Evolutionary conservation across 2,329 filamentous ascomycete genomes (phyloP).

Genomic region (Fusarium caatingaense): DNA sequence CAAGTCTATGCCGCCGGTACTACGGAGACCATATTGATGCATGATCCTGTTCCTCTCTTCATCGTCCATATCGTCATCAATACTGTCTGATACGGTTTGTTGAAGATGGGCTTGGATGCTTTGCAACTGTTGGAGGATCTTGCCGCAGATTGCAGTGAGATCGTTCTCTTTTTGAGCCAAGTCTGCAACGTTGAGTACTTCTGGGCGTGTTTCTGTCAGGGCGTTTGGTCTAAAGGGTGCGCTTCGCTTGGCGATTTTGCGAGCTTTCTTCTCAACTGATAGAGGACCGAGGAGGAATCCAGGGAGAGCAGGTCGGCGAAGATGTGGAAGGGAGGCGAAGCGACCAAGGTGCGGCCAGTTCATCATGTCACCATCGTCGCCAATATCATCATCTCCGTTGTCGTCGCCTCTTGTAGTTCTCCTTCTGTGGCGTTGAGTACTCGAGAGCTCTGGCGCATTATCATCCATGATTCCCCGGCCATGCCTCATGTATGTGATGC

Average conservation of each 20-base stretch:
- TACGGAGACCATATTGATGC: constrained; percentile 72
- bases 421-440: constrained; percentile 61
- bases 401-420: constrained; percentile 57
- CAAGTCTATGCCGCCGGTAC: constrained; percentile 78
- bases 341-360: constrained; percentile 89
- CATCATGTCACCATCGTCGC: constrained; percentile 79
- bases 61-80: constrained; percentile 61
- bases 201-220: constrained; percentile 77
- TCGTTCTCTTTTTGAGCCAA: constrained; percentile 83
- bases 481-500: constrained; percentile 85
- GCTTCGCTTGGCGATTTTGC: constrained; percentile 76
- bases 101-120: constrained; percentile 61
- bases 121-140: constrained; percentile 74
- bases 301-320: constrained; percentile 78
- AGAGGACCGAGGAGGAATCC: constrained; percentile 90
- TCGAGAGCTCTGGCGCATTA: constrained; percentile 62
- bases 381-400: constrained; percentile 67
- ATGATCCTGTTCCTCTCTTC: constrained; percentile 65
- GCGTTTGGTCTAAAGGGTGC: constrained; percentile 76
- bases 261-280: constrained; percentile 85
- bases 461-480: constrained; percentile 67
- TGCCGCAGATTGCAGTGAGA: constrained; percentile 80
- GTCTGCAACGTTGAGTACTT: constrained; percentile 80
- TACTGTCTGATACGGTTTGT: constrained; percentile 56
- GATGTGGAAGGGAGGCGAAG: constrained; percentile 78